Evolutionary conservation across 768 basidiomycete genomes (phyloP), one percentile per base, ranked within the genome.

Genomic region (Porphyrellus cyaneotinctus): DNA sequence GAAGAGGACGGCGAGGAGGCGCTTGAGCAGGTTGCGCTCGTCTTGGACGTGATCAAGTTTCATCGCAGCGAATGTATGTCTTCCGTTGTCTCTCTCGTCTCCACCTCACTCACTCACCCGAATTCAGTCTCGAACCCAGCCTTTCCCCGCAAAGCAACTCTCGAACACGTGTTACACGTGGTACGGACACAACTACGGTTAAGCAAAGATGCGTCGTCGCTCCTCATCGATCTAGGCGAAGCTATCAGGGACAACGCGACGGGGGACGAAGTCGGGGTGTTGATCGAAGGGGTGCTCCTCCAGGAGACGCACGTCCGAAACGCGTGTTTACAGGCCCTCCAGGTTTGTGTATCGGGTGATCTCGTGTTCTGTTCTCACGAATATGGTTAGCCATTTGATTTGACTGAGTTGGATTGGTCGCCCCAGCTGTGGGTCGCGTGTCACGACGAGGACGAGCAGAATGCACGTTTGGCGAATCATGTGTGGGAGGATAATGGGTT

Each of bases 401-500:
- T 98, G 43, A 97, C 95, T 0, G 95, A 98, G 43, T 67, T 92
- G 33, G 94, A 97, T 55, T 99, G 94, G 88, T 90, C 88, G 2
- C 82, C 88, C 0, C 85, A 90, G 64, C 69, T 99, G 1, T 91
- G 91, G 84, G 78, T 97, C 35, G 88, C 88, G 5, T 85, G 81
- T 48, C 92, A 97, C 59, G 97, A 98, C 53, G 84, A 83, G 47
- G 87, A 88, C 56, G 91, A 93, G 61, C 91, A 95, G 63, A 97
- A 95, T 59, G 84, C 84, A 0, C 77, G 87, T 45, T 73, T 97
- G 36, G 94, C 95, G 15, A 72, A 74, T 22, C 83, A 85, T 56
- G 71, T 91, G 11, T 98, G 95, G 95, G 95, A 97, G 49, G 97
- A 97, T 57, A 98, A 98, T 57, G 95, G 91, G 5, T 69, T 97